phyloP scores from a whole-genome alignment of 2,329 filamentous ascomycete species.

The Mycogone perniciosa region DNA sequence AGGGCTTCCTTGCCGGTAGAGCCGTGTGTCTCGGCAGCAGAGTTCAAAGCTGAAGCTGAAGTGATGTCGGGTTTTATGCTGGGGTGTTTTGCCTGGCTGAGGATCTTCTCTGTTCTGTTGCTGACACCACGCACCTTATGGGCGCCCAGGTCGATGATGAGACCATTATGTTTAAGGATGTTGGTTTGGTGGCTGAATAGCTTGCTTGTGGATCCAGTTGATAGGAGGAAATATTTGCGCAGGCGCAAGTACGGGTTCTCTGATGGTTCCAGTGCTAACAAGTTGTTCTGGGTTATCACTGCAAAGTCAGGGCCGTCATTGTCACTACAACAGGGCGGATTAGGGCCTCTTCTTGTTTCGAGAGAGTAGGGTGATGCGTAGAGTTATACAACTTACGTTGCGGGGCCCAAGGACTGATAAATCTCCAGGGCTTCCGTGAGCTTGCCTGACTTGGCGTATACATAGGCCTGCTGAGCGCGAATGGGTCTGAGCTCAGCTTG shows the following conservation, averaged over 20 bases:
- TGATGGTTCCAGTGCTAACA: conserved; percentile 35
- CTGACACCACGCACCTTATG: conserved; percentile 61
- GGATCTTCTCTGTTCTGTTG: conserved; percentile 38
- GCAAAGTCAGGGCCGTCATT: conserved; percentile 54
- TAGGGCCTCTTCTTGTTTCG: not conserved
- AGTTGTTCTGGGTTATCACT: conserved; percentile 62
- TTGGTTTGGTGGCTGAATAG: conserved; percentile 64
- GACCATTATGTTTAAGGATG: conserved; percentile 53
- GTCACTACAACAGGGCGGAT: not conserved
- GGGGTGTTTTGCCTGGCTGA: conserved; percentile 25
- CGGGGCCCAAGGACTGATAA: conserved; percentile 53
- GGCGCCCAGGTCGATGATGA: conserved; percentile 58
- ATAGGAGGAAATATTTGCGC: conserved; percentile 49
- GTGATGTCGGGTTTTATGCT: conserved; percentile 29
- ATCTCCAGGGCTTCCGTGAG: conserved; percentile 58
- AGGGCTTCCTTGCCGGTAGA: conserved; percentile 60
- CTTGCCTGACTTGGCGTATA: conserved; percentile 61
- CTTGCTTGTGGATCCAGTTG: conserved; percentile 51
- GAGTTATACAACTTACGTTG: conserved; percentile 50
- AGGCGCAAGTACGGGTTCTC: conserved; percentile 64
- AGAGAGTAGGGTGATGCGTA: not conserved
- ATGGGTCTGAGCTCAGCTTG: conserved; percentile 69
- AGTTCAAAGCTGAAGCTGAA: conserved; percentile 48
- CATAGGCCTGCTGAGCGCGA: conserved; percentile 68
- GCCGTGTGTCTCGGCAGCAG: conserved; percentile 65